Evolutionary conservation across 108 stramenopile genomes (phyloP).

Genomic region (Cyclotella cryptica): DNA sequence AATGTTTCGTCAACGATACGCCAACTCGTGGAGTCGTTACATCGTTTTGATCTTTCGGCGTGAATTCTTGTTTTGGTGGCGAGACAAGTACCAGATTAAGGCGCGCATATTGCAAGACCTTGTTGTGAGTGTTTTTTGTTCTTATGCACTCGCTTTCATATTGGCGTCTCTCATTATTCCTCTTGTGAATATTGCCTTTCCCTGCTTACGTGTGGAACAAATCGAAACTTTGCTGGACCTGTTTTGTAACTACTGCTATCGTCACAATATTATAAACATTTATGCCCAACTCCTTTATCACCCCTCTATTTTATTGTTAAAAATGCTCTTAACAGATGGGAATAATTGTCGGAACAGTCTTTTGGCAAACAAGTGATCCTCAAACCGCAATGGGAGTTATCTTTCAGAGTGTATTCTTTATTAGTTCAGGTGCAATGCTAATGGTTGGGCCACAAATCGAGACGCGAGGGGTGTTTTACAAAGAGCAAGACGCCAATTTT

Average conservation of each 20-base stretch:
- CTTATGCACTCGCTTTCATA: no score
- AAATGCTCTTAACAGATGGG: no score
- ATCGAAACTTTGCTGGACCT: no score
- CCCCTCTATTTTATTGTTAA: no score
- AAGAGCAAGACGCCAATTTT: conserved; percentile 86
- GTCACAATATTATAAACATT: no score
- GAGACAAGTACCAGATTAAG: conserved; percentile 61
- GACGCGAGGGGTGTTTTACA: conserved; percentile 79
- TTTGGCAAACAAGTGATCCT: conserved; percentile 59
- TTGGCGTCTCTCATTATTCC: no score
- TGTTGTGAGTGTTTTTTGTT: no score
- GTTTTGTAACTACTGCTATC: no score
- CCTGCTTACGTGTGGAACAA: no score
- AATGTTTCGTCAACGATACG: conserved; percentile 37
- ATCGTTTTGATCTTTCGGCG: conserved; percentile 56
- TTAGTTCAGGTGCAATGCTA: conserved; percentile 68
- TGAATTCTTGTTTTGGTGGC: conserved; percentile 59
- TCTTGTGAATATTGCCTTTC: no score
- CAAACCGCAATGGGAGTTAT: conserved; percentile 56
- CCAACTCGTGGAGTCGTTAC: conserved; percentile 40
- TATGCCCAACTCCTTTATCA: no score
- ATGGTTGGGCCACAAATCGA: conserved; percentile 71
- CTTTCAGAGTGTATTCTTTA: conserved; percentile 72
- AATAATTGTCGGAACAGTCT: conserved; percentile 73
- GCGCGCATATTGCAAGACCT: conserved; percentile 58